Evolutionary conservation across 495 filamentous ascomycete genomes (phyloP).

Genomic region (Daldinia concentrica): DNA sequence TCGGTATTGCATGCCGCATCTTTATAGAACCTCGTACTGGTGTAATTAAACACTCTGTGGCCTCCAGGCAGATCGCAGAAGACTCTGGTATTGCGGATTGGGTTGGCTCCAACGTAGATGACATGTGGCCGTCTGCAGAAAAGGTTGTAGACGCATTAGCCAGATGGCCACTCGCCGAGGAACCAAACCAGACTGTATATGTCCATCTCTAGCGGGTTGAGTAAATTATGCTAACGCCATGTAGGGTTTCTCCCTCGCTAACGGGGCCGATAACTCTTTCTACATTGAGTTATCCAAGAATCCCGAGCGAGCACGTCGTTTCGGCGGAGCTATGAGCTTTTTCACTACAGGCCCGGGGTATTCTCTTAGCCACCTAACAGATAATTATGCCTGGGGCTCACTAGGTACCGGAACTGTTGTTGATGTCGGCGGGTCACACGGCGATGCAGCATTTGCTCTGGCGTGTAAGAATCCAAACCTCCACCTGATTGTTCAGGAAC

Average conservation of each 20-base stretch:
- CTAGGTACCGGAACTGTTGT: constrained; percentile 35
- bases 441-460: constrained; percentile 16
- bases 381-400: constrained; percentile 34
- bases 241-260: constrained; percentile 49
- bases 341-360: constrained; percentile 18
- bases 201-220: not conserved
- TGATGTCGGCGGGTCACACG: constrained; percentile 45
- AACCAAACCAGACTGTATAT: constrained; percentile 8
- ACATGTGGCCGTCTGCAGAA: constrained; percentile 34
- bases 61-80: constrained; percentile 50
- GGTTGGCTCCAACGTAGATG: constrained; percentile 43
- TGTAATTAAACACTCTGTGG: constrained; percentile 42
- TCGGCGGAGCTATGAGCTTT: constrained; percentile 33
- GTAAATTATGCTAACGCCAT: constrained; percentile 19
- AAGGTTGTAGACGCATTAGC: constrained; percentile 39
- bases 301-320: constrained; percentile 31
- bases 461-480: constrained; percentile 23
- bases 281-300: constrained; percentile 43
- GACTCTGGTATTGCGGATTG: constrained; percentile 44
- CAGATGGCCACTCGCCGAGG: constrained; percentile 38
- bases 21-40: constrained; percentile 44
- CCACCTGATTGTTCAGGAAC: constrained; percentile 38
- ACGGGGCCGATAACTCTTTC: constrained; percentile 47
- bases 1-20: too few species aligned
- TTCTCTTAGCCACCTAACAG: constrained; percentile 21